phyloP scores from a whole-genome alignment of 2,329 filamentous ascomycete genomes.

The Phialophora expanda region DNA sequence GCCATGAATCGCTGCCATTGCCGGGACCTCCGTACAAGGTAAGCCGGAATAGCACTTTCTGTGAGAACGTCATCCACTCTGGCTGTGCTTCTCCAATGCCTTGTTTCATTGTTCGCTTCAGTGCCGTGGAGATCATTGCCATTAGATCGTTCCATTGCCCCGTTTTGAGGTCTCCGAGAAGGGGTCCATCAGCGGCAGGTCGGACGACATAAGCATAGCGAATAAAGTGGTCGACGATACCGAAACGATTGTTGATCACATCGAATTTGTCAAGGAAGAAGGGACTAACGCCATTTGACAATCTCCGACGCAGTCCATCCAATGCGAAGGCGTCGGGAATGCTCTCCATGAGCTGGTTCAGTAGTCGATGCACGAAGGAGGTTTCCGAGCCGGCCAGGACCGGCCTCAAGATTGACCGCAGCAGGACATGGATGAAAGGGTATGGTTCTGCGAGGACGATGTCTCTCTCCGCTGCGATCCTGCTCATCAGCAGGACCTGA shows the following conservation, averaged over 20 bases:
- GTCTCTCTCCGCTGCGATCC: constrained; percentile 15
- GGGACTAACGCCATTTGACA: constrained; percentile 7
- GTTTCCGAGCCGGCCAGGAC: constrained; percentile 6
- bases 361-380: constrained; percentile 32
- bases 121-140: constrained; percentile 20
- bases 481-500: constrained; percentile 32
- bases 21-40: constrained; percentile 25
- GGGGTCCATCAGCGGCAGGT: constrained; percentile 3
- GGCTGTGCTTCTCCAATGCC: constrained; percentile 10
- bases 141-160: constrained; percentile 24
- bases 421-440: constrained; percentile 27
- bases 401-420: constrained; percentile 24
- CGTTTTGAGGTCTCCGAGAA: constrained; percentile 14
- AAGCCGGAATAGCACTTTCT: constrained; percentile 28
- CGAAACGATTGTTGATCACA: constrained; percentile 26
- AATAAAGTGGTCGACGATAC: constrained; percentile 31
- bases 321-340: constrained; percentile 24
- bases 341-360: constrained; percentile 25
- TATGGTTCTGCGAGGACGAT: constrained; percentile 20
- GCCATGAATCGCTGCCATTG: constrained; percentile 28
- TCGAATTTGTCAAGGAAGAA: constrained; percentile 18
- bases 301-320: constrained; percentile 14
- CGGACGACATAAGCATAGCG: constrained; percentile 24
- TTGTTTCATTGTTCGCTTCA: constrained; percentile 27
- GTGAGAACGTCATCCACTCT: constrained; percentile 28